Percentiles rank a stretch among this genome's conserved stretches.
These are phyloP conservation scores for Penicillium sp. DNA, from an alignment of 2,329 filamentous ascomycete species.

Conservation along the genomic window DNA sequence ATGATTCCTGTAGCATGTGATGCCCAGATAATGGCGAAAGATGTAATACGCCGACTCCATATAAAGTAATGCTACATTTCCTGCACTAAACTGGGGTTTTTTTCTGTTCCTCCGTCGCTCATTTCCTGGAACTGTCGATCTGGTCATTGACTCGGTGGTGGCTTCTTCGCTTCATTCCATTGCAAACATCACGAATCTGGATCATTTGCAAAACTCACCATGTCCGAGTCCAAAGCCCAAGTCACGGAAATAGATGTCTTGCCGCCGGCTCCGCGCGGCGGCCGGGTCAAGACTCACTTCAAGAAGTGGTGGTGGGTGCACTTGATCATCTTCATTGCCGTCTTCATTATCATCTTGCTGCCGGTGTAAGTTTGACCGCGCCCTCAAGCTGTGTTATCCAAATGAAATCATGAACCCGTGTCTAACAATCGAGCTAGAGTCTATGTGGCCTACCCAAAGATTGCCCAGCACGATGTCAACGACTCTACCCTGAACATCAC, in stretches of 20 bases:
- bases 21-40: not conserved
- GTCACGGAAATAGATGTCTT: conserved; percentile 18
- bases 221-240: conserved; percentile 23
- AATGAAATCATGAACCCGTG: not conserved
- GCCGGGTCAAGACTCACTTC: conserved; percentile 31
- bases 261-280: conserved; percentile 23
- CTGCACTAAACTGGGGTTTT: not conserved
- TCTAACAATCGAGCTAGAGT: conserved; percentile 38
- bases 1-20: conserved; percentile 2
- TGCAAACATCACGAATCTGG: not conserved
- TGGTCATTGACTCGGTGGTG: not conserved
- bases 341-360: conserved; percentile 54
- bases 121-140: not conserved
- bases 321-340: conserved; percentile 50
- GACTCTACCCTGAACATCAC: conserved; percentile 51
- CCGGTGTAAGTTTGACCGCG: conserved; percentile 50
- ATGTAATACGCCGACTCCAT: not conserved
- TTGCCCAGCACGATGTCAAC: conserved; percentile 56
- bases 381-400: not conserved
- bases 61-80: conserved; percentile 4
- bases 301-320: conserved; percentile 56
- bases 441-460: conserved; percentile 59
- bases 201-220: conserved; percentile 1
- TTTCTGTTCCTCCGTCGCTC: conserved; percentile 3
- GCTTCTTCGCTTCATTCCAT: not conserved